Base-by-base conservation (phyloP, 306 rosid species). In the Medicago lupulina region DNA sequence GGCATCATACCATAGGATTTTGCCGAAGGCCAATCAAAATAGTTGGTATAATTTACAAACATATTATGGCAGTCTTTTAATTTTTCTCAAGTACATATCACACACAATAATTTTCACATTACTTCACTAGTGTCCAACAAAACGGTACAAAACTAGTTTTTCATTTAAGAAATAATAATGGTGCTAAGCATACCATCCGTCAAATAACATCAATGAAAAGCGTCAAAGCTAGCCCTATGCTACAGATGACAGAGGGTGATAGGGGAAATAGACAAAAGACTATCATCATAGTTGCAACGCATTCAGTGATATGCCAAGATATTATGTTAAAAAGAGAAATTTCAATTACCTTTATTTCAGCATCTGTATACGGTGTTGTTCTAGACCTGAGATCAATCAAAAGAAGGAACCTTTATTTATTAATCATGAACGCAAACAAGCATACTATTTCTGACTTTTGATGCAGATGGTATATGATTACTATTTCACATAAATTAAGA, bases 281-380 rank as follows among this genome's bases (percentile, higher is more conserved):
- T 13, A 51, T 28, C 73, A 70, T 23, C 36, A 8, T 31, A 31
- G 67, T 61, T 12, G 8, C 36, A 61, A 74, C 23, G 31, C 79
- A 66, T 58, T 34, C 21, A 65, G 62, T 66, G 60, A 79, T 17
- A 44, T 68, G 47, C 46, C 65, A 62, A 21, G 39, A 12, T 40
- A 55, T 25, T 47, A 57, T 38, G 28, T 50, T 12, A 59, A 67
- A 57, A 64, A 19, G 76, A 70, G 31, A 28, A 28, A 28, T 28
- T 28, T 28, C n/a, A 69, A 41, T 50, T 80, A 91, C 98, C 98
- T 94, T 91, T 46, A 94, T 86, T 87, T 94, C 97, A 19, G 90
- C 92, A 47, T 91, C 96, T 31, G 98, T 77, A 80, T 90, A 94
- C 46, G 97, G 98, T 15, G 85, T 80, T 79, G 83, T 79, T 76